Conservation (phyloP, 306 rosid genomes). For the Dalbergia cochinchinensis region DNA sequence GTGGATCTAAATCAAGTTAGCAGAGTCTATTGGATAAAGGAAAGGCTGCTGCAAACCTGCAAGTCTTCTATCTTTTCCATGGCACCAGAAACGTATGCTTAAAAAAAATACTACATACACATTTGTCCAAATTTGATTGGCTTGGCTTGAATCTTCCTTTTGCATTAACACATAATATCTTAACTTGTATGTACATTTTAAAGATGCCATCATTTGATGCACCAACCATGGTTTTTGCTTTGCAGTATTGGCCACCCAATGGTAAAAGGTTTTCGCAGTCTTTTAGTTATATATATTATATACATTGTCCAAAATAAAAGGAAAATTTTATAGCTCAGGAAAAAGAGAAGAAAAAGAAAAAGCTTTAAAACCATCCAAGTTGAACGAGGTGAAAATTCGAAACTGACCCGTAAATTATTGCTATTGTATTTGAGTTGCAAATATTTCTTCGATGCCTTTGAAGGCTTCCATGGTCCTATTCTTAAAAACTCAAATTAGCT, state of each 20-base stretch:
- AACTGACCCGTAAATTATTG: no score
- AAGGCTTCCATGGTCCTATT: not conserved
- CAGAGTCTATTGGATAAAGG: conserved; percentile 43
- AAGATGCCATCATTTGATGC: conserved; percentile 31
- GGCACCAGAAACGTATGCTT: conserved; percentile 33
- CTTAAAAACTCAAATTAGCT: not conserved
- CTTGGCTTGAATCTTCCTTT: not conserved
- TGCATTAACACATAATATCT: not conserved
- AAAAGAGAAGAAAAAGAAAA: not conserved
- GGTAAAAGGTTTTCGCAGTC: not conserved
- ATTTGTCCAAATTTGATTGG: not conserved
- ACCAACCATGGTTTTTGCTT: conserved; percentile 21
- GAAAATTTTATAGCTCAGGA: not conserved
- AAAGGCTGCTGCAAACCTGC: conserved; percentile 39
- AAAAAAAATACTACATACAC: conserved; percentile 12
- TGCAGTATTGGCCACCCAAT: not conserved
- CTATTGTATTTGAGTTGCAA: not conserved
- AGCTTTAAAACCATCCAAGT: not conserved
- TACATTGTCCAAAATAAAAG: not conserved
- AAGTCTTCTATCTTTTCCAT: conserved; percentile 4
- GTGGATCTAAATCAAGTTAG: conserved; percentile 74
- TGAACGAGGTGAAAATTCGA: not conserved
- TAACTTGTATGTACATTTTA: not conserved
- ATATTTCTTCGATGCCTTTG: not conserved
- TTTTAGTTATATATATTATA: no score